Base-by-base conservation (phyloP, 306 rosid species). In the Trifolium repens region DNA sequence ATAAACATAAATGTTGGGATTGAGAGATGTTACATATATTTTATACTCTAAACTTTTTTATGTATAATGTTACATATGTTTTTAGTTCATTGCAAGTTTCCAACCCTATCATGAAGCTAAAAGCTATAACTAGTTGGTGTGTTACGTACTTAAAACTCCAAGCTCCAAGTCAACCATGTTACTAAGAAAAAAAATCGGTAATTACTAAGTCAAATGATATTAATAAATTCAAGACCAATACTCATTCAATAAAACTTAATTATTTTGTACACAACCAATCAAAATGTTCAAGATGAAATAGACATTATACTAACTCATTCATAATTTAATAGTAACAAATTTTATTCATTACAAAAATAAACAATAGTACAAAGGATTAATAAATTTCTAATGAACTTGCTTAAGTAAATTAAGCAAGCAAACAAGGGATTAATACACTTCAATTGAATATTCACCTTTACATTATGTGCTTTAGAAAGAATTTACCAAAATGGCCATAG, bases 391-490 rank as follows among this genome's bases (percentile, higher is more conserved):
- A 74, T 27, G 52, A 87, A 91, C 91, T 91, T 87, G 89, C 89
- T 86, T 76, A 63, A 54, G 67, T 57, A 79, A 81, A 43, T 73
- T 27, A 82, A 85, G 89, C 92, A 91, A 89, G 94, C 87, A 89
- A 89, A 91, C 88, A 89, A 78, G 77, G 72, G 78, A 50, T 35
- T 50, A 27, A 26, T 61, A 63, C 80, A 54, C 46, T 59, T 73
- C 9, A 65, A 68, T 72, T 17, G 54, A 74, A 70, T 55, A 71
- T 70, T 46, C 46, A 63, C 62, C 73, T 80, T 78, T 75, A 78
- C 86, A 39, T 74, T 60, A 39, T 74, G 24, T 26, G 71, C 50
- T 37, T 66, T 67, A 43, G 9, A 66, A 82, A 79, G 67, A 82
- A 57, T 80, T 52, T 84, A 78, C 63, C 78, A 80, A 81, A 87